Evolutionary conservation across 495 filamentous ascomycete genomes (phyloP), one percentile per base, ranked within the genome.

Genomic region (Hypoxylon rickii): DNA sequence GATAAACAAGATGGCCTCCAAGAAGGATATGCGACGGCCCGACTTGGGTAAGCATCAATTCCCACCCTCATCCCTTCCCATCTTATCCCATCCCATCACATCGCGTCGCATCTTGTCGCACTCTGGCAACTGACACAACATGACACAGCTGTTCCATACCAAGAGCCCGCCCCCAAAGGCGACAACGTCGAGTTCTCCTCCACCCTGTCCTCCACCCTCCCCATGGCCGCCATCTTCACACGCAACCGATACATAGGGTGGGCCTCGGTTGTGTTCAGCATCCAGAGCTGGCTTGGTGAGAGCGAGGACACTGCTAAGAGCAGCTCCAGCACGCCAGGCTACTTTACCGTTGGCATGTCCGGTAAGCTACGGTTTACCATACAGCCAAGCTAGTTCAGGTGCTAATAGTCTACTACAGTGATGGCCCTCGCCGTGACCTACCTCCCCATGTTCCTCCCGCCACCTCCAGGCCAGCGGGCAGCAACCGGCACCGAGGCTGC

Each of bases 141-240:
- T 19, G 34, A 18, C 13, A 44, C 55, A 83, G 78, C 79, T 48
- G 76, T 81, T 44, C 76, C 78, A 16, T 79, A 77, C 56, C 73
- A 78, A 65, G 73, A 76, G 26, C 78, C 79, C 19, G 61, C 58
- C 5, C 36, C 68, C 6, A 82, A 80, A 44, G 63, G 66, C 61
- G 79, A 81, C 12, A 58, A 22, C 56, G 56, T 63, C 64, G 80
- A 83, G 37, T 65, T 79, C 50, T 70, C 65, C 73, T 86, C 88
- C 61, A 88, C 89, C 17, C 80, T 94, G 70, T 82, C 86, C 10
- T 93, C 84, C 66, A 96, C 90, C 6, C 71, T 96, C 65, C 92
- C 92, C 29, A 96, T 96, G 92, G 90, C 89, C 48, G 92, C 92
- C 47, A 92, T 96, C 79, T 95, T 96, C 70, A 93, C 88, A 55